Percentiles rank a stretch among this genome's conserved stretches.
phyloP scores from a whole-genome alignment of 495 filamentous ascomycete species.

The Symbiotaphrina buchneri region DNA sequence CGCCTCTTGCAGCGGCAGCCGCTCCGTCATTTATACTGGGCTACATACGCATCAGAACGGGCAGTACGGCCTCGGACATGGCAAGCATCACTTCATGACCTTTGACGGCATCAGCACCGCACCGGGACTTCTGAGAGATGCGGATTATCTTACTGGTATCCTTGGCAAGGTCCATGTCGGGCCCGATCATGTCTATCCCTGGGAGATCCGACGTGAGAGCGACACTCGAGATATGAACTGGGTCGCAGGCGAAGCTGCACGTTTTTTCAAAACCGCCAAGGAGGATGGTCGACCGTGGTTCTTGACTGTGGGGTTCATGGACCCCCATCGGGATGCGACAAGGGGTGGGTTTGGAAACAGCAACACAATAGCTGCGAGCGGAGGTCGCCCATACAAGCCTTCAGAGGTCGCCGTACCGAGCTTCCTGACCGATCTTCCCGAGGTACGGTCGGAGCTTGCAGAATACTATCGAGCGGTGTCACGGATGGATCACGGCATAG shows the following conservation, averaged over 20 bases:
- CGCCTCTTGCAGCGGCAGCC: conserved; percentile 20
- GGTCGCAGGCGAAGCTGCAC: conserved; percentile 13
- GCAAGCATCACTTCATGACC: conserved; percentile 17
- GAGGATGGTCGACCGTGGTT: conserved; percentile 14
- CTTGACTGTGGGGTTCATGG: conserved; percentile 19
- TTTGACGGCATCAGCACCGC: conserved; percentile 18
- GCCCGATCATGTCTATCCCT: conserved; percentile 15
- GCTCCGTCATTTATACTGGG: conserved; percentile 21
- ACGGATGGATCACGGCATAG: conserved; percentile 19
- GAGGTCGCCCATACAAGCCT: conserved; percentile 4
- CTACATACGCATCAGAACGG: conserved; percentile 23
- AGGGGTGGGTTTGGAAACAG: conserved; percentile 20
- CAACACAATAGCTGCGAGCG: conserved; percentile 12
- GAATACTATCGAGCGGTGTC: conserved; percentile 20
- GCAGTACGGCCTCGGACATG: conserved; percentile 16
- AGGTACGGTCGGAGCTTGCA: conserved; percentile 16
- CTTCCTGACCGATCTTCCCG: conserved; percentile 16
- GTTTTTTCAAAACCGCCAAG: conserved; percentile 15
- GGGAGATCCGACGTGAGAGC: conserved; percentile 17
- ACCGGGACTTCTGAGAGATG: conserved; percentile 13
- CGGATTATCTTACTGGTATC: conserved; percentile 18
- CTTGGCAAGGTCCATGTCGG: conserved; percentile 25
- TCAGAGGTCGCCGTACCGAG: conserved; percentile 13
- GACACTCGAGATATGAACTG: conserved; percentile 13
- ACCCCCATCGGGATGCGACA: conserved; percentile 20